These are phyloP conservation scores for Arxiozyma bovina DNA, from an alignment of 1,139 yeast genomes.

Conservation along the genomic window DNA sequence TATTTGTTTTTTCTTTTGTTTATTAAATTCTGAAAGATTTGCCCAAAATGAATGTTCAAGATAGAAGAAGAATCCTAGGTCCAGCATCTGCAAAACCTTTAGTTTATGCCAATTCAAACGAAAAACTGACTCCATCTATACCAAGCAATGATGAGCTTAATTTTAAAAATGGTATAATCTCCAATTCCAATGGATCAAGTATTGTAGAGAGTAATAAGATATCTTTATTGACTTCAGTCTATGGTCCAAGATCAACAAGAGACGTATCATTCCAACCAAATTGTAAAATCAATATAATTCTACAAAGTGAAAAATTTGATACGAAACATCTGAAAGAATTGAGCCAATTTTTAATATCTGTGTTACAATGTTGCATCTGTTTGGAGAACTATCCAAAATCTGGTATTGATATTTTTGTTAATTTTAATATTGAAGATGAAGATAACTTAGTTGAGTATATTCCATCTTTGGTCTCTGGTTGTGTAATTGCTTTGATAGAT, in stretches of 20 bases:
- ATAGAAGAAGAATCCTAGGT: constrained; percentile 66
- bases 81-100: constrained; percentile 53
- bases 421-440: constrained; percentile 33
- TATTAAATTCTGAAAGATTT: neutral
- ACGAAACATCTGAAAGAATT: constrained; percentile 31
- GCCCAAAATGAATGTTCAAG: constrained; percentile 38
- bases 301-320: constrained; percentile 37
- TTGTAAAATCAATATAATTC: constrained; percentile 61
- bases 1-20: neutral
- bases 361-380: constrained; percentile 39
- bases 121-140: constrained; percentile 1
- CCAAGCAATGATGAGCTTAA: neutral
- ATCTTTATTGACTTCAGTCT: constrained; percentile 57
- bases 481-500: constrained; percentile 69
- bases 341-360: constrained; percentile 30
- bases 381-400: constrained; percentile 81
- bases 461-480: constrained; percentile 38
- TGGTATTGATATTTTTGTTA: constrained; percentile 70
- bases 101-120: constrained; percentile 23
- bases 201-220: constrained; percentile 48
- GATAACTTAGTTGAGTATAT: constrained; percentile 13
- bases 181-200: constrained; percentile 78
- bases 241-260: constrained; percentile 83
- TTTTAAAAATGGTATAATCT: constrained; percentile 49
- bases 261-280: constrained; percentile 57